Base-by-base conservation (phyloP, 177 flowering plant genomes). In the Vitis hybrid region DNA sequence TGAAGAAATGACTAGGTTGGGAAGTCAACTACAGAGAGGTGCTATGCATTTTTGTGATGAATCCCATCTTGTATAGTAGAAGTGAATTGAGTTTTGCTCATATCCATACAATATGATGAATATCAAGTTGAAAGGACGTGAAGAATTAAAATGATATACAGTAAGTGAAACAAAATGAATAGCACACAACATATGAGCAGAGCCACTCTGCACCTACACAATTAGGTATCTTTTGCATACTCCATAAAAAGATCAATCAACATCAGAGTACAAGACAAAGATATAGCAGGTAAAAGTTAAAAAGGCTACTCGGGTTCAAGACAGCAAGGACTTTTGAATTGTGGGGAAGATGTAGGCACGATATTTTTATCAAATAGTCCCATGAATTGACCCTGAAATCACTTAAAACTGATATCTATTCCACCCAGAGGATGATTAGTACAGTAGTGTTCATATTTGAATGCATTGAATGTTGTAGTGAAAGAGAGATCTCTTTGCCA, bases 21-120 rank as follows among this genome's bases (percentile, higher is more conserved):
- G 66, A 60, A 50, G 69, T 73, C 76, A 67, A 68, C 76, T 62
- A 55, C 12, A 56, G 53, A 31, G 39, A 66, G 66, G 66, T 66
- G 65, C 48, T 60, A 31, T 56, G 45, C 50, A 48, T 19, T 58
- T 49, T 33, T 50, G 18, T 63, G 73, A 72, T 58, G 70, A 59
- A 59, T 66, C 60, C 65, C 75, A 66, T 63, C 50, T 59, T 64
- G 15, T 53, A 5, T 16, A 53, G 16, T 53, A 1, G 16, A 53
- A 14, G 0, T 53, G 16, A 53, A 16, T 6, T 53, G 56, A 53
- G 56, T 6, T 53, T 53, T 53, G n/a, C 16, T 16, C 56, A 21
- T 61, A 45, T 22, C 60, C 58, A 33, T 31, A 55, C 22, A 66
- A 66, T 29, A 55, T 15, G 12, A 52, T 13, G 0, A 14, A 15